These are phyloP conservation scores for Anisogramma anomala DNA, from an alignment of 2,329 filamentous ascomycete species.

Conservation along the genomic window DNA sequence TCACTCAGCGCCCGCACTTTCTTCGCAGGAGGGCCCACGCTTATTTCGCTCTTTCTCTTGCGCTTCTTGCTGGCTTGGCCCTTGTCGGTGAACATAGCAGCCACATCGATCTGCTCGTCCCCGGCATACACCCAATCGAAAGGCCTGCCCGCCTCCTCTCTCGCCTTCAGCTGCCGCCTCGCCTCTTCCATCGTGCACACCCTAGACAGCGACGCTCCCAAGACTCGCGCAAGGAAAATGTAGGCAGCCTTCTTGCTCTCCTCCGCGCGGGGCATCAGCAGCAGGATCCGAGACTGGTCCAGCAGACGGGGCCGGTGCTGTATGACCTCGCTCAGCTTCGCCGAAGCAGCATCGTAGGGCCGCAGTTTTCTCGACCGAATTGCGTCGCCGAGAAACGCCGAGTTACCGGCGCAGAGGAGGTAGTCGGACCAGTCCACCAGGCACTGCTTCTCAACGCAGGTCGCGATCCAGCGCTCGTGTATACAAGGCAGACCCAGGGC, in stretches of 20 bases:
- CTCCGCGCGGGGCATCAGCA: conserved; percentile 58
- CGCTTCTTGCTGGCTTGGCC: conserved; percentile 23
- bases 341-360: conserved; percentile 46
- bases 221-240: conserved; percentile 65
- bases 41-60: conserved; percentile 32
- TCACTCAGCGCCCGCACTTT: conserved; percentile 61
- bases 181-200: conserved; percentile 58
- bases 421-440: conserved; percentile 70
- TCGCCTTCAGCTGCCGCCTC: conserved; percentile 41
- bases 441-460: conserved; percentile 50
- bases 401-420: conserved; percentile 74
- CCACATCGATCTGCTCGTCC: conserved; percentile 48
- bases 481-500: conserved; percentile 82
- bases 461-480: conserved; percentile 66
- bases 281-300: conserved; percentile 52
- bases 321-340: conserved; percentile 47
- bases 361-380: conserved; percentile 61
- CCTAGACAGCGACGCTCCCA: conserved; percentile 61
- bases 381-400: conserved; percentile 62
- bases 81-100: conserved; percentile 16
- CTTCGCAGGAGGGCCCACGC: conserved; percentile 28
- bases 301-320: conserved; percentile 51
- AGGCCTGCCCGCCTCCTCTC: conserved; percentile 31
- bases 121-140: conserved; percentile 70
- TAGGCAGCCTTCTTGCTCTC: conserved; percentile 59